Percentiles rank a stretch among this genome's conserved stretches.
Conservation (phyloP, 176 grass and related monocot species). For the Oryza australiensis region DNA sequence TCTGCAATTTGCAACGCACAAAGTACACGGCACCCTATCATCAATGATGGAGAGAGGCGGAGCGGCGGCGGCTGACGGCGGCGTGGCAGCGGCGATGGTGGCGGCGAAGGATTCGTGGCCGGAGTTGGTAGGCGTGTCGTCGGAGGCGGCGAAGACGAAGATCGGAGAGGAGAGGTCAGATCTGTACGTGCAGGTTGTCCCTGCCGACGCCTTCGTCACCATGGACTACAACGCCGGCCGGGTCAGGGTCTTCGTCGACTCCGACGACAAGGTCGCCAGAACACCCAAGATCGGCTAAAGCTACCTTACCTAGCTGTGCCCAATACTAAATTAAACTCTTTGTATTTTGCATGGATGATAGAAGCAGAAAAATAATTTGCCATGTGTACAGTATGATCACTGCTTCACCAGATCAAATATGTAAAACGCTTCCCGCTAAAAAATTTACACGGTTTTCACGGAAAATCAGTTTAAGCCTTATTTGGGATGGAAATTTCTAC, state of each 20-base stretch:
- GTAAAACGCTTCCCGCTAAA: too few species aligned
- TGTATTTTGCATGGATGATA: background rate
- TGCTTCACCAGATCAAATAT: too few species aligned
- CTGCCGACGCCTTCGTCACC: conserved; percentile 38
- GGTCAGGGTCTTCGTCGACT: conserved; percentile 44
- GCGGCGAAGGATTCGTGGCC: conserved; percentile 36
- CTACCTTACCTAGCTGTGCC: background rate
- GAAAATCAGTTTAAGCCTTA: too few species aligned
- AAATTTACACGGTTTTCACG: too few species aligned
- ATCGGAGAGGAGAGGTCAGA: conserved; percentile 41
- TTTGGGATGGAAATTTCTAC: too few species aligned
- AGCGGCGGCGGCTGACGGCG: background rate
- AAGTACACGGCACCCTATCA: background rate
- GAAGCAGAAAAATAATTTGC: background rate
- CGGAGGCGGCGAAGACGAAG: conserved; percentile 49
- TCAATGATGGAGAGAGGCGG: conserved; percentile 42
- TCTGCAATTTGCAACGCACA: too few species aligned
- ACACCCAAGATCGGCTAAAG: conserved; percentile 48
- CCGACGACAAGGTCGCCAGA: conserved; percentile 33
- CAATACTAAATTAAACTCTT: background rate
- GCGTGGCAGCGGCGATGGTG: background rate
- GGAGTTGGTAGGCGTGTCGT: conserved; percentile 45
- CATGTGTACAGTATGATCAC: too few species aligned
- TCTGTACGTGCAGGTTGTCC: conserved; percentile 29
- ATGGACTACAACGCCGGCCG: conserved; percentile 41